Evolutionary conservation across 2,329 filamentous ascomycete species (phyloP).

Genomic region (Stachybotrys chartarum): DNA sequence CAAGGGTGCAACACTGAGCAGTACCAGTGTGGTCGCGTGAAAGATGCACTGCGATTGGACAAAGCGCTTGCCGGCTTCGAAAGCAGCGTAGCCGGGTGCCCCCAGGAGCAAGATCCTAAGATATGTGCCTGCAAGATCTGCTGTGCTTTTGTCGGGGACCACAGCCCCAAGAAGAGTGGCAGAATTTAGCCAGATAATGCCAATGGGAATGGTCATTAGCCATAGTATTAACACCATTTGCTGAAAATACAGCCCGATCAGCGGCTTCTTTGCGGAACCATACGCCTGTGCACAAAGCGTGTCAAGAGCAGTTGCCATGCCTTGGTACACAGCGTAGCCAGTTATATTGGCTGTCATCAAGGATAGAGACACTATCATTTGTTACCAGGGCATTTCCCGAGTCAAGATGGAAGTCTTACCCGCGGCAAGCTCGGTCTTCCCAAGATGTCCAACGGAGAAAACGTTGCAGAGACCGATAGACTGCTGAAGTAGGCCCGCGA

Average conservation of each 20-base stretch:
- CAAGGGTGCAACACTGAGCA: slow-evolving; percentile 38
- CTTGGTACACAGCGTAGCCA: slow-evolving; percentile 34
- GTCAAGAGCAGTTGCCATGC: slow-evolving; percentile 18
- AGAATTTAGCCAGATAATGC: slow-evolving; percentile 39
- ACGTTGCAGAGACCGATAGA: neutral
- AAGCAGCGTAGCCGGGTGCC: slow-evolving; percentile 44
- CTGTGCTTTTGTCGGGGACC: slow-evolving; percentile 38
- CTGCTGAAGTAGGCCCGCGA: neutral
- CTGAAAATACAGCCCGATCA: slow-evolving; percentile 45
- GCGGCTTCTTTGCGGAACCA: slow-evolving; percentile 31
- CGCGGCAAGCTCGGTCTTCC: neutral
- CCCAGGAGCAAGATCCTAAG: slow-evolving; percentile 40
- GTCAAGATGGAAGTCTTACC: neutral
- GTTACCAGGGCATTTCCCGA: neutral
- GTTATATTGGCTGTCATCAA: slow-evolving; percentile 48
- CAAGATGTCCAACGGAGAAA: neutral
- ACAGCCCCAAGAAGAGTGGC: slow-evolving; percentile 36
- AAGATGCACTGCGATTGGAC: slow-evolving; percentile 49
- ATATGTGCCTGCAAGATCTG: slow-evolving; percentile 40
- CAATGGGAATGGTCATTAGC: slow-evolving; percentile 39
- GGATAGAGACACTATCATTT: slow-evolving; percentile 26
- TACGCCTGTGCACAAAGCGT: slow-evolving; percentile 16
- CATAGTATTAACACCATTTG: slow-evolving; percentile 44
- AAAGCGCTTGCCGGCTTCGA: slow-evolving; percentile 47
- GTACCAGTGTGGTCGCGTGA: slow-evolving; percentile 37